Evolutionary conservation across 2,329 filamentous ascomycete species (phyloP).

Genomic region (Claviceps africana): DNA sequence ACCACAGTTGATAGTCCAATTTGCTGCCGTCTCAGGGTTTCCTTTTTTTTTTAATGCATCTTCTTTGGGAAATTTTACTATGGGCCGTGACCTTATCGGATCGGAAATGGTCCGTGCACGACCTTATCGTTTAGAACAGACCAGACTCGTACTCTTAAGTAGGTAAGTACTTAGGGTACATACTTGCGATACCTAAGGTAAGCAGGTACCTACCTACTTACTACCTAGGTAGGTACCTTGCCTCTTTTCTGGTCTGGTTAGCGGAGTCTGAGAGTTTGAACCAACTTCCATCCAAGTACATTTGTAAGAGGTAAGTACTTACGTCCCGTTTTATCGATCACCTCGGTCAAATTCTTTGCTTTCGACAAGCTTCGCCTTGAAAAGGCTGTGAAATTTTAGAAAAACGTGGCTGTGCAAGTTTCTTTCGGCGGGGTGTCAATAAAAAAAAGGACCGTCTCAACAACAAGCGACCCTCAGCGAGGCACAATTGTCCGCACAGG

Average conservation of each 20-base stretch:
- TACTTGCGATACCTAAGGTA: too few relatives aligned
- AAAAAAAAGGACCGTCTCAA: not conserved
- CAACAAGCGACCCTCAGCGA: not conserved
- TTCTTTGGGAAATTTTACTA: conserved; percentile 2
- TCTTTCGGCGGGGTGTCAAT: not conserved
- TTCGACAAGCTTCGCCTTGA: not conserved
- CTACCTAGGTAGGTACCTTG: too few relatives aligned
- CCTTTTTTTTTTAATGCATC: not conserved
- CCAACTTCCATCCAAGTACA: too few relatives aligned
- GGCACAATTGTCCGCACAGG: conserved; percentile 1
- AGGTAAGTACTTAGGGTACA: too few relatives aligned
- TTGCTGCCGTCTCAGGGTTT: not conserved
- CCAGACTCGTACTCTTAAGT: too few relatives aligned
- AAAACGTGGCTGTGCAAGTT: not conserved
- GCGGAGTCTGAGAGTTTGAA: too few relatives aligned
- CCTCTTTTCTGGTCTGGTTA: too few relatives aligned
- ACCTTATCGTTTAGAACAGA: conserved; percentile 2
- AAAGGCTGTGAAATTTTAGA: not conserved
- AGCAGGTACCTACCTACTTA: too few relatives aligned
- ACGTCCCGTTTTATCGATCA: not conserved
- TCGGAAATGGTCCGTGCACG: not conserved
- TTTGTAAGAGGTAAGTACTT: too few relatives aligned
- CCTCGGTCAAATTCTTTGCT: not conserved
- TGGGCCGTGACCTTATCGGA: conserved; percentile 1
- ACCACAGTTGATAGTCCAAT: not conserved